These are phyloP conservation scores for Scheffersomyces amazonensis DNA, from an alignment of 805 yeast species.

Conservation along the genomic window DNA sequence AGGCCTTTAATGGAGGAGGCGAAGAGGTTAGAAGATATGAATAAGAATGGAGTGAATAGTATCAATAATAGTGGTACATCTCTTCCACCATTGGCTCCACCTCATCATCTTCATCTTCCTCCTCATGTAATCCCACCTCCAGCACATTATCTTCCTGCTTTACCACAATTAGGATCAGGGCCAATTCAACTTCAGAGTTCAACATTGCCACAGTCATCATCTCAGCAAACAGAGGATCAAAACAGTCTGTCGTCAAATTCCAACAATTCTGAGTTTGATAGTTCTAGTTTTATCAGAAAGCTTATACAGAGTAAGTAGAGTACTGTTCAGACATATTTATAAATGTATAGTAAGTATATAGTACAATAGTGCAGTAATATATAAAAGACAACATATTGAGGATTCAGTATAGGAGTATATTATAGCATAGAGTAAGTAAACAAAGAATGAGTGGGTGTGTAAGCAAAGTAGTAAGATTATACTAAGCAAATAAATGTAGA, in stretches of 20 bases:
- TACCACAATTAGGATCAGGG: background rate
- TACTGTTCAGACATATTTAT: too few relatives aligned
- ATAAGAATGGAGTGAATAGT: background rate
- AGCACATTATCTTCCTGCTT: background rate
- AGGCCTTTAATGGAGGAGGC: conserved; percentile 63
- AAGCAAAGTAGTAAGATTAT: too few relatives aligned
- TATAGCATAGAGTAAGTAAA: too few relatives aligned
- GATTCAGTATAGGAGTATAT: too few relatives aligned
- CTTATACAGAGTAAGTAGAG: conserved; percentile 14
- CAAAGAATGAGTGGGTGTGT: too few relatives aligned
- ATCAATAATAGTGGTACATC: background rate
- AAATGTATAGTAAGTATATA: too few relatives aligned
- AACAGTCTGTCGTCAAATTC: background rate
- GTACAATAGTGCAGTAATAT: too few relatives aligned
- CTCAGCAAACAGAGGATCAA: too few relatives aligned
- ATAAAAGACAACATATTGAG: too few relatives aligned
- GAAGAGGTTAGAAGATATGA: conserved; percentile 22
- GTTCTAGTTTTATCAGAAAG: conserved; percentile 14
- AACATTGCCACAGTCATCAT: background rate
- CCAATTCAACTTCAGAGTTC: background rate
- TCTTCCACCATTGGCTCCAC: background rate
- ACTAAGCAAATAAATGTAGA: too few relatives aligned
- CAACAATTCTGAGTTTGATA: conserved; percentile 8
- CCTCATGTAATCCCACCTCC: background rate
- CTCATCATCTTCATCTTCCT: background rate